Conservation (phyloP, 768 basidiomycete genomes). For the Panaeolus cyanescens region DNA sequence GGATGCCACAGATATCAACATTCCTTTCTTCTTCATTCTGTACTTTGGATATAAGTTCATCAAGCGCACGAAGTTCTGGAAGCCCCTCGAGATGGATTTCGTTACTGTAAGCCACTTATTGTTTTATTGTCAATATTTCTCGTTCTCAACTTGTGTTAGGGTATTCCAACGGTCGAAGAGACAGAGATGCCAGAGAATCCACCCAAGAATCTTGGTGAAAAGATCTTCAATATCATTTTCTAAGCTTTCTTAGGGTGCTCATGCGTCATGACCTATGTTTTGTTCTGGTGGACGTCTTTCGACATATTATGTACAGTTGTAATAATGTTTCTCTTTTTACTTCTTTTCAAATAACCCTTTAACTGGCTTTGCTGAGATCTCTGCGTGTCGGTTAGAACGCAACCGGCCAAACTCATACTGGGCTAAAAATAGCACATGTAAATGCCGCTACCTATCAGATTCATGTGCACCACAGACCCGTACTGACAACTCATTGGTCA, state of each 20-base stretch:
- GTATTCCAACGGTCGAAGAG: slow-evolving; percentile 70
- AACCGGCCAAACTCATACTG: no score
- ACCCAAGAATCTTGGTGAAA: slow-evolving; percentile 51
- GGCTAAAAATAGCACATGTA: neutral
- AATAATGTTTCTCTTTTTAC: neutral
- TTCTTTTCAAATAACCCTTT: no score
- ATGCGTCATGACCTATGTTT: neutral
- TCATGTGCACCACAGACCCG: neutral
- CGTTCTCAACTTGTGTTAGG: slow-evolving; percentile 32
- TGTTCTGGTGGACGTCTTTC: neutral
- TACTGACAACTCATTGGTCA: neutral
- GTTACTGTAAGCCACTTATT: slow-evolving; percentile 49
- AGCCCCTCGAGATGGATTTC: slow-evolving; percentile 68
- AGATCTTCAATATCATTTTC: slow-evolving; percentile 54
- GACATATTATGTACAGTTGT: neutral
- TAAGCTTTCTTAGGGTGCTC: slow-evolving; percentile 23
- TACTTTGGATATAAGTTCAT: slow-evolving; percentile 46
- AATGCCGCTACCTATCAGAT: neutral
- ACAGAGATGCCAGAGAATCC: slow-evolving; percentile 57
- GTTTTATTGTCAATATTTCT: neutral
- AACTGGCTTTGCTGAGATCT: no score
- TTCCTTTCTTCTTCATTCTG: slow-evolving; percentile 44
- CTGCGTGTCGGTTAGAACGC: no score
- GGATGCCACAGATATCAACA: slow-evolving; percentile 40
- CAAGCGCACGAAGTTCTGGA: slow-evolving; percentile 51